Conservation (phyloP, 2,329 filamentous ascomycete genomes). For the Aureobasidium leucospermi region DNA sequence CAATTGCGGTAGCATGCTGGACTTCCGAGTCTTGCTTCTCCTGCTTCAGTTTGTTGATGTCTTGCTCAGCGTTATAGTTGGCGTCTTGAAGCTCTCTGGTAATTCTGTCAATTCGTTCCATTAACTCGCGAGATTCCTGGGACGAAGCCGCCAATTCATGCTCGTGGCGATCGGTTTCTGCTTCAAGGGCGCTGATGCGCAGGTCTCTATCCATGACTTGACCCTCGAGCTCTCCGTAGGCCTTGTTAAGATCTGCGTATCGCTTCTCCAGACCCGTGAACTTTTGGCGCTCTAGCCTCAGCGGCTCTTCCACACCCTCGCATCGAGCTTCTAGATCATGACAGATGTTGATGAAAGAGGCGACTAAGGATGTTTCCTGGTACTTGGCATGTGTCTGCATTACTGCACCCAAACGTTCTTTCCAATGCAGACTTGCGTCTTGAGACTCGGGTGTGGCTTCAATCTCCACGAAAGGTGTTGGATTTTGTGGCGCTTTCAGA, state of each 20-base stretch:
- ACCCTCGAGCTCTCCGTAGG: slow-evolving; percentile 31
- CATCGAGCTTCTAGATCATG: slow-evolving; percentile 51
- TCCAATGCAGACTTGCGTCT: slow-evolving; percentile 41
- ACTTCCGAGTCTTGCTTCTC: slow-evolving; percentile 40
- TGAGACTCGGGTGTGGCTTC: slow-evolving; percentile 31
- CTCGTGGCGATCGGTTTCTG: slow-evolving; percentile 33
- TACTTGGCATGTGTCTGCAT: slow-evolving; percentile 37
- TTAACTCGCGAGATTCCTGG: slow-evolving; percentile 31
- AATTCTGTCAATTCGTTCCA: slow-evolving; percentile 26
- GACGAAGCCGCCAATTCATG: slow-evolving; percentile 32
- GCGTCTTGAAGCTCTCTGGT: slow-evolving; percentile 33
- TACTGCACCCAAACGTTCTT: slow-evolving; percentile 35
- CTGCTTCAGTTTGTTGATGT: slow-evolving; percentile 31
- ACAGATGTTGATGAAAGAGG: slow-evolving; percentile 46
- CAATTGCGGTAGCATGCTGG: slow-evolving; percentile 34
- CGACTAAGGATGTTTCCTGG: slow-evolving; percentile 41
- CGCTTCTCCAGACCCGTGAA: slow-evolving; percentile 29
- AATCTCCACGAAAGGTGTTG: slow-evolving; percentile 28
- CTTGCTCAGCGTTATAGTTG: slow-evolving; percentile 29
- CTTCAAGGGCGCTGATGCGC: slow-evolving; percentile 32
- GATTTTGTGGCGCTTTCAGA: background rate
- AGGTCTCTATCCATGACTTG: slow-evolving; percentile 31
- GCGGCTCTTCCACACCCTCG: slow-evolving; percentile 46
- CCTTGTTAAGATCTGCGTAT: slow-evolving; percentile 29
- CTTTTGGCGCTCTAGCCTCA: slow-evolving; percentile 38